Evolutionary conservation across 2,329 filamentous ascomycete genomes (phyloP).

Genomic region (Aspergillus sp.): DNA sequence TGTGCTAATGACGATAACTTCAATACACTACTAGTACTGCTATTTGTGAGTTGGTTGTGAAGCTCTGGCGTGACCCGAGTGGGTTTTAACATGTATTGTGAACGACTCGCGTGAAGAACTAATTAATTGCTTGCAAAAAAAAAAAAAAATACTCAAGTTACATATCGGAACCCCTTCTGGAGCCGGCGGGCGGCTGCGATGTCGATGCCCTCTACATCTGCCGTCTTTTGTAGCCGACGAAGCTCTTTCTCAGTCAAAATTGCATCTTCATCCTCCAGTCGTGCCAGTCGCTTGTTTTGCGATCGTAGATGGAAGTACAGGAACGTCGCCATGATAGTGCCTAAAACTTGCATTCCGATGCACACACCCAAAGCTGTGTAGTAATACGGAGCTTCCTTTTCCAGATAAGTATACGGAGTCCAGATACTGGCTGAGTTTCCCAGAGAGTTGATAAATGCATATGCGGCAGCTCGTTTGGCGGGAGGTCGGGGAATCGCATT

Average conservation of each 20-base stretch:
- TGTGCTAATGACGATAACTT: neutral
- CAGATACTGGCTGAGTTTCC: conserved; percentile 58
- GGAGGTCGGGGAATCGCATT: conserved; percentile 55
- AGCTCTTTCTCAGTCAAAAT: conserved; percentile 52
- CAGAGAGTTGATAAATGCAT: conserved; percentile 58
- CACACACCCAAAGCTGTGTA: conserved; percentile 45
- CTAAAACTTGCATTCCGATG: conserved; percentile 45
- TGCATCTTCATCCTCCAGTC: conserved; percentile 52
- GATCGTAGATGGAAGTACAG: conserved; percentile 44
- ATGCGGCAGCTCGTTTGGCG: conserved; percentile 57
- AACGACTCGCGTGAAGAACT: no score
- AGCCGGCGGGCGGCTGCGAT: conserved; percentile 52
- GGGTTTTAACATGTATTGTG: no score
- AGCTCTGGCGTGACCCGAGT: no score
- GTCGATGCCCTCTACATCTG: conserved; percentile 55
- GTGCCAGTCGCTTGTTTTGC: conserved; percentile 55
- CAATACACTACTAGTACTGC: no score
- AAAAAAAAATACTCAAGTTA: conserved; percentile 40
- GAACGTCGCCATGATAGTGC: conserved; percentile 35
- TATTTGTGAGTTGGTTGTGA: no score
- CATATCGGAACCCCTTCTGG: conserved; percentile 59
- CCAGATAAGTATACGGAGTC: conserved; percentile 53
- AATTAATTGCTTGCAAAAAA: no score
- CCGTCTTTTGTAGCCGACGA: conserved; percentile 51
- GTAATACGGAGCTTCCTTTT: conserved; percentile 43